Evolutionary conservation across 75 land plant species (phyloP).

Genomic region (Cryptomeria japonica): DNA sequence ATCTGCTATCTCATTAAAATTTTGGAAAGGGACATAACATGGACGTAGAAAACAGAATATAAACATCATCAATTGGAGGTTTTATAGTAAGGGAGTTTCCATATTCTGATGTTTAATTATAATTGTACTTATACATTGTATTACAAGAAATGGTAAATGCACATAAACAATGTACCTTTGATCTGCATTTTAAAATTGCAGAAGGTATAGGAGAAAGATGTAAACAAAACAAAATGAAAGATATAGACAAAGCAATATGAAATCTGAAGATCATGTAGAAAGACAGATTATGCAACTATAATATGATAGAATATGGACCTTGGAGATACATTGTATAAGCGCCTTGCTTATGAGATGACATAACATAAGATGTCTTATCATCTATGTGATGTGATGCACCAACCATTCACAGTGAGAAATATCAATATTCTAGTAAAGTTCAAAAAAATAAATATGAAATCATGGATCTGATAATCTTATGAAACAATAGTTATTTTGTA

Average conservation of each 20-base stretch:
- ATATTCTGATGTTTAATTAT: too few species aligned
- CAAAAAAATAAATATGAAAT: background rate
- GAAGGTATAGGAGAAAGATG: background rate
- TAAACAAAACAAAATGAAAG: background rate
- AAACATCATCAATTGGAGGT: too few species aligned
- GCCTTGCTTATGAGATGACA: background rate
- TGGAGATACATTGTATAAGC: background rate
- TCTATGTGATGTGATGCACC: background rate
- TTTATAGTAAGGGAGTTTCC: too few species aligned
- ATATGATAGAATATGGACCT: background rate
- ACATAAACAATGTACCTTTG: background rate
- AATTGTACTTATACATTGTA: too few species aligned
- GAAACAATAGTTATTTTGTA: background rate
- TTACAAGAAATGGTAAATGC: background rate
- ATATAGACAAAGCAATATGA: too few species aligned
- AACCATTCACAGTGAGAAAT: background rate
- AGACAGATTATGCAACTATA: background rate
- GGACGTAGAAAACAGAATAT: background rate
- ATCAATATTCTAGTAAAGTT: background rate
- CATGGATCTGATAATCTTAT: background rate
- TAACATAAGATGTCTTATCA: background rate
- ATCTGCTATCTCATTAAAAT: too few species aligned
- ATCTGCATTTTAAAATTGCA: too few species aligned
- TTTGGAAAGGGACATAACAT: too few species aligned
- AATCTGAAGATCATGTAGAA: too few species aligned